phyloP scores from a whole-genome alignment of 805 yeast species.

The Babjeviella inositovora region DNA sequence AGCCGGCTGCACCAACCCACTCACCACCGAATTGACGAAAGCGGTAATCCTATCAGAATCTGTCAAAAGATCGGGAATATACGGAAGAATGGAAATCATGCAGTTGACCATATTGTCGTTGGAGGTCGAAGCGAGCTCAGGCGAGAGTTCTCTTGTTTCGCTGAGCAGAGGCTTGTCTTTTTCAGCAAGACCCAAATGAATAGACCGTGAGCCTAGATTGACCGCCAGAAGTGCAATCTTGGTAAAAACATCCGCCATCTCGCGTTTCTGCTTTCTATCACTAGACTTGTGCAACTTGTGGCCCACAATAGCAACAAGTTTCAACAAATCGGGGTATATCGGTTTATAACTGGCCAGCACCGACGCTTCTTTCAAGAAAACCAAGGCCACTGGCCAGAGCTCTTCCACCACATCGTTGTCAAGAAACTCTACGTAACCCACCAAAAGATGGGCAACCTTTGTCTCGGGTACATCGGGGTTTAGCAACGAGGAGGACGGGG shows the following conservation, averaged over 20 bases:
- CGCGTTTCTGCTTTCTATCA: constrained; percentile 46
- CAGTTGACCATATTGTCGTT: no score
- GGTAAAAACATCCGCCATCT: constrained; percentile 19
- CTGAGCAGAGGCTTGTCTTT: no score
- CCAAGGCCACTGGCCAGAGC: constrained; percentile 42
- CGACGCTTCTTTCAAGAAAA: constrained; percentile 43
- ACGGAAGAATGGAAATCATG: constrained; percentile 19
- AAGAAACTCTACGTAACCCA: constrained; percentile 43
- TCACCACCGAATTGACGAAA: constrained; percentile 32
- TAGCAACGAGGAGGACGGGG: constrained; percentile 24
- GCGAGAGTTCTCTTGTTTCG: no score
- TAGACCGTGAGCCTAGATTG: no score
- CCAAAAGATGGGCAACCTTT: constrained; percentile 33
- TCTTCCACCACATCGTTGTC: constrained; percentile 74
- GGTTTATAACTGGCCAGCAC: constrained; percentile 26
- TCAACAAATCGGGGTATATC: constrained; percentile 35
- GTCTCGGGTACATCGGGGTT: constrained; percentile 26
- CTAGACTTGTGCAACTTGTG: constrained; percentile 40
- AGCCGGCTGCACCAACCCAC: constrained; percentile 35
- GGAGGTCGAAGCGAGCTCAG: no score
- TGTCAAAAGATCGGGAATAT: constrained; percentile 21
- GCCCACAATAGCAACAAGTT: constrained; percentile 32
- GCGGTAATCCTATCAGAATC: constrained; percentile 48
- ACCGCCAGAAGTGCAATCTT: constrained; percentile 13
- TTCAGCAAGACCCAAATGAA: no score